Evolutionary conservation across 2,329 filamentous ascomycete species (phyloP).

Genomic region (Magnaporthiopsis rhizophila): DNA sequence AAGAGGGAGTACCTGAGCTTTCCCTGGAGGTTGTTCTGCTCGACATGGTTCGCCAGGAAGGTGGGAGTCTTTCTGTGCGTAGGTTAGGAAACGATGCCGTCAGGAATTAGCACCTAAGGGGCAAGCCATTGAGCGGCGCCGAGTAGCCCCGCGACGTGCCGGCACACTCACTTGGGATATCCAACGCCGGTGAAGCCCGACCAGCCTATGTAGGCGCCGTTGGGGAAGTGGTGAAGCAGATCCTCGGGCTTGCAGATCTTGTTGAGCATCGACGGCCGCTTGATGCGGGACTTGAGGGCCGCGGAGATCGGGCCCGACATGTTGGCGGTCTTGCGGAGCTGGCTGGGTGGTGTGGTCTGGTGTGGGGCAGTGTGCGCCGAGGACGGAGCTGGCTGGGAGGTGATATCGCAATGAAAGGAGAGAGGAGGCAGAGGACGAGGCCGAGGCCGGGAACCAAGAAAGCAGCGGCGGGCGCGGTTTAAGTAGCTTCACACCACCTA

Average conservation of each 20-base stretch:
- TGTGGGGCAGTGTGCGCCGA: neutral
- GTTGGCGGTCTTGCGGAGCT: neutral
- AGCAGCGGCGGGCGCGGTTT: neutral
- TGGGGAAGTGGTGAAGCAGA: slow-evolving; percentile 70
- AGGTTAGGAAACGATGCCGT: neutral
- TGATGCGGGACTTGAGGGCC: slow-evolving; percentile 66
- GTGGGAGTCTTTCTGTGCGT: slow-evolving; percentile 67
- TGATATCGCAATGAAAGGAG: neutral
- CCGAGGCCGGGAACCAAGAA: neutral
- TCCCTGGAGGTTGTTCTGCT: slow-evolving; percentile 76
- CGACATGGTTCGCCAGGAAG: slow-evolving; percentile 79
- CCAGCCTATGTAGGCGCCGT: slow-evolving; percentile 85
- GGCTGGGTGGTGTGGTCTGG: neutral
- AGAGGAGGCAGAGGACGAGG: neutral
- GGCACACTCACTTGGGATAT: slow-evolving; percentile 67
- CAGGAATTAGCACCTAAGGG: neutral
- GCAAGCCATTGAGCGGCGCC: neutral
- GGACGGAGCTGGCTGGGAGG: no score
- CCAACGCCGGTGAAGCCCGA: slow-evolving; percentile 86
- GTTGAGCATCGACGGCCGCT: slow-evolving; percentile 67
- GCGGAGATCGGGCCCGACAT: slow-evolving; percentile 51
- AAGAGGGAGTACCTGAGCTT: slow-evolving; percentile 82
- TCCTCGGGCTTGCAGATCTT: slow-evolving; percentile 77
- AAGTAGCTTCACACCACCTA: neutral
- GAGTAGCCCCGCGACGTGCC: neutral